Base-by-base conservation (phyloP, 805 yeast species). In the Metschnikowia gruessii region DNA sequence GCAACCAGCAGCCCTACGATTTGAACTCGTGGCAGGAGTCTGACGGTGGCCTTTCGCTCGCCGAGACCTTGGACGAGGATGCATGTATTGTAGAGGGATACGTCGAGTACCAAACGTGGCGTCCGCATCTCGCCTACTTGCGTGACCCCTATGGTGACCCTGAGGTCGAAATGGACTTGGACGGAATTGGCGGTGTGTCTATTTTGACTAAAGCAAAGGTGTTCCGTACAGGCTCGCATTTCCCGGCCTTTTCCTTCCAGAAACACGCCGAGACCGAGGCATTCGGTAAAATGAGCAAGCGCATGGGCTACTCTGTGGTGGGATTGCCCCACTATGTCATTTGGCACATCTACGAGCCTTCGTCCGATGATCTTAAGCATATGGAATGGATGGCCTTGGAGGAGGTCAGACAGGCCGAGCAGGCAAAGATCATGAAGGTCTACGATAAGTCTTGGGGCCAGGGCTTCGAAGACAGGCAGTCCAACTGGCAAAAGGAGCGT, bases 211-310 rank as follows among this genome's bases (percentile, higher is more conserved):
- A 86, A 64, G 97, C 97, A 2, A 71, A 74, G 39, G 96, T 92
- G 2, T 92, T 92, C 73, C 76, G 89, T 53, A 70, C 78, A 21
- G 99, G 99, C 11, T 83, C 95, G 2, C 95, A 89, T 69, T 92
- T 91, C 77, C 98, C 99, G 9, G 98, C 97, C 1, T 92, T 92
- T 63, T 87, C 97, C 31, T 92, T 89, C 67, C 87, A 88, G 66
- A 89, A 88, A 58, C 98, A 94, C 64, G 99, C 98, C 3, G 99
- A 92, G 64, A 92, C 98, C 1, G 98, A 94, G 68, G 98, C 96
- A 0, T 92, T 94, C 66, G 99, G 96, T 37, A 90, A 87, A 62
- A 75, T 92, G 74, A 81, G 88, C 56, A 83, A 87, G 55, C 74
- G 84, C 52, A 88, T 92, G 96, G 91, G 92, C 4, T 87, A 79